Evolutionary conservation across 257 asterid species (phyloP).

Genomic region (Capsicum pubescens): DNA sequence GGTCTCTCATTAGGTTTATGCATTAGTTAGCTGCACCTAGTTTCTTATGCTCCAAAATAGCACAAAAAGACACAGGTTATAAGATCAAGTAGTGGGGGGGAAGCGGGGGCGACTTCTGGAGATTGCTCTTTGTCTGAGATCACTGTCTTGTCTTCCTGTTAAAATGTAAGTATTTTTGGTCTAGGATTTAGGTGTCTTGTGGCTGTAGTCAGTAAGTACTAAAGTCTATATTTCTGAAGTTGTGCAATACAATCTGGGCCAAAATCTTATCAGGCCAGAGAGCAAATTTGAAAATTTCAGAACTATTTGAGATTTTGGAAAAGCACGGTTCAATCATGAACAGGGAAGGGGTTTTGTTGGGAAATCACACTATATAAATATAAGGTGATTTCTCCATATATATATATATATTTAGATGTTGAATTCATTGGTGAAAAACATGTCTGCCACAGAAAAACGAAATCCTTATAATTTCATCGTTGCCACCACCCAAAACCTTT

Average conservation of each 20-base stretch:
- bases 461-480: too few relatives aligned
- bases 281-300: neutral
- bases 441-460: too few relatives aligned
- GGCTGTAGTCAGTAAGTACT: neutral
- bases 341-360: too few relatives aligned
- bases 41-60: neutral
- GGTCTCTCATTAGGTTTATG: conserved; percentile 8
- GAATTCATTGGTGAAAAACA: too few relatives aligned
- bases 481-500: too few relatives aligned
- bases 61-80: neutral
- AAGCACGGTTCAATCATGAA: neutral
- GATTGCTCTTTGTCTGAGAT: neutral
- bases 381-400: too few relatives aligned
- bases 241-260: neutral
- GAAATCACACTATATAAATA: too few relatives aligned
- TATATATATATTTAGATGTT: too few relatives aligned
- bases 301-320: neutral
- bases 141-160: neutral
- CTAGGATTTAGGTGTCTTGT: neutral
- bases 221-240: neutral
- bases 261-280: neutral
- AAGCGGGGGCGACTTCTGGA: neutral
- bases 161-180: neutral
- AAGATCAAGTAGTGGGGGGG: neutral
- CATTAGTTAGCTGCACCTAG: neutral